phyloP scores from a whole-genome alignment of 2,329 filamentous ascomycete genomes.

The Metarhizium album region DNA sequence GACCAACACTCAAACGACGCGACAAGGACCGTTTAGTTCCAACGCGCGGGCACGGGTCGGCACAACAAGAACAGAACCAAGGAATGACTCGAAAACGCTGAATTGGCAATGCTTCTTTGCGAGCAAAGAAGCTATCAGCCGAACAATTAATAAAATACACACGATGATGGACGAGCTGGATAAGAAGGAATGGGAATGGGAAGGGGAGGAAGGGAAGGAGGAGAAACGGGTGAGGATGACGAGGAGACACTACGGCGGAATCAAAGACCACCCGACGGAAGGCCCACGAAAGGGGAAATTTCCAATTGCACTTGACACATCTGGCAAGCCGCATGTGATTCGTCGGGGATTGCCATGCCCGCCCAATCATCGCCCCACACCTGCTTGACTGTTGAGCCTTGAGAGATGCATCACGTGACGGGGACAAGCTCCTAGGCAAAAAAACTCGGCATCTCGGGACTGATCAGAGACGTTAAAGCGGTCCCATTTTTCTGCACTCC shows the following conservation, averaged over 20 bases:
- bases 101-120: conserved; percentile 8
- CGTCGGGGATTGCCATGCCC: conserved; percentile 10
- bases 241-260: conserved; percentile 2
- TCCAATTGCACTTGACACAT: conserved; percentile 6
- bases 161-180: conserved; percentile 6
- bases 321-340: conserved; percentile 21
- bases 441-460: too few species aligned
- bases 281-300: conserved; percentile 27
- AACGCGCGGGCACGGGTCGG: conserved; percentile 1
- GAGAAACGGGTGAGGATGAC: conserved; percentile 4
- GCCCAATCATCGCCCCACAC: background rate
- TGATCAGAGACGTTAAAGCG: too few species aligned
- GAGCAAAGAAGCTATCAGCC: background rate
- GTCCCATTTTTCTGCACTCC: too few species aligned
- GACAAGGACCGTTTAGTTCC: background rate
- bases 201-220: conserved; percentile 10
- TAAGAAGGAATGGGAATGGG: conserved; percentile 15
- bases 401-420: conserved; percentile 5
- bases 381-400: background rate
- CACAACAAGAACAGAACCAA: conserved; percentile 13
- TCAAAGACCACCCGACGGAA: background rate
- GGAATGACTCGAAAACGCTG: conserved; percentile 26
- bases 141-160: conserved; percentile 12
- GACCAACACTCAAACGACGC: background rate
- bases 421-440: background rate